Base-by-base conservation (phyloP, 352 stramenopile genomes). In the Achlya hypogyna region DNA sequence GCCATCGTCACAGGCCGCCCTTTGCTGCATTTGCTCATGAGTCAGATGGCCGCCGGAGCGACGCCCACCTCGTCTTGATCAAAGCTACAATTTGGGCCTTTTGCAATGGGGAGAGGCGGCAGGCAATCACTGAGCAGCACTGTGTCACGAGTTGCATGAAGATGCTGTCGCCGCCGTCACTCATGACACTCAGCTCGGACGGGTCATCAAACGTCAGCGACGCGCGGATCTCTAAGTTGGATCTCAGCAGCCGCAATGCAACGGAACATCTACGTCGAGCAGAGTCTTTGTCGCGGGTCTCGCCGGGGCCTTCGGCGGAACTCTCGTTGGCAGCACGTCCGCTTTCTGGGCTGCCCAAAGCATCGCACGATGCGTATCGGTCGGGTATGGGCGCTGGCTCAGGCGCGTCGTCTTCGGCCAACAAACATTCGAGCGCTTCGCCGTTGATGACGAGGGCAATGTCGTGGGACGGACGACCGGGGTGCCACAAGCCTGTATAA, bases 81-180 rank as follows among this genome's bases (percentile, higher is more conserved):
- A 94, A 75, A 25, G 86, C 75, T 14, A 96, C 81, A 27, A 96
- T 84, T 20, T 93, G 75, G 10, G 85, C 75, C 53, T 96, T 96
- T 53, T 96, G 87, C 67, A 91, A 92, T 0, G 88, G 88, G 0
- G 85, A 95, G 29, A 96, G 84, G 31, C 88, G 84, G 47, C 87
- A 96, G 59, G 85, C 93, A 63, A 96, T 95, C 16, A 96, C 87
- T 2, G 84, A 89, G 14, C 75, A 72, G 65, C 86, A 93, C 9
- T 76, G 70, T 54, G 79, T 85, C 18, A 82, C 86, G 28, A 93
- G 71, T 59, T 87, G 69, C 49, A 91, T 89, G 54, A 93, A 87
- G 12, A 88, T 59, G 8, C 23, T 58, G 20, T 58, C 47, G 31
- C 20, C 18, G n/a, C 40, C 14, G 8, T 20, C 49, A 10, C 25